phyloP scores from a whole-genome alignment of 495 filamentous ascomycete species.

The Penicillium waksmanii region DNA sequence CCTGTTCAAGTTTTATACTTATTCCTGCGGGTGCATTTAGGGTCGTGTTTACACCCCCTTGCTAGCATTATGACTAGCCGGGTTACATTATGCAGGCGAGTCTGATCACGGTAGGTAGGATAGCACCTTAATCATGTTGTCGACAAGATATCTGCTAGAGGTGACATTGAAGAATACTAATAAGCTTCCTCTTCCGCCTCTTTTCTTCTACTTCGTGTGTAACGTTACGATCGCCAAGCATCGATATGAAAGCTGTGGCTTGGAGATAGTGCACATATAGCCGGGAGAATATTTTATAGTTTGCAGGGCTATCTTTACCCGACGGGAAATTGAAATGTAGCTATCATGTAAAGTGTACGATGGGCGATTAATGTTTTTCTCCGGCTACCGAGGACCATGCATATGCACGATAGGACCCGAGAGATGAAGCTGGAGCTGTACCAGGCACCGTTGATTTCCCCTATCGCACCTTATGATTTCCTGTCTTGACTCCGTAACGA shows the following conservation, averaged over 20 bases:
- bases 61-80: background rate
- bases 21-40: background rate
- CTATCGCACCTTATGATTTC: background rate
- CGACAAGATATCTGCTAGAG: conserved; percentile 4
- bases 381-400: too few species aligned
- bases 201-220: conserved; percentile 5
- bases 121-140: conserved; percentile 3
- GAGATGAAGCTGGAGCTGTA: background rate
- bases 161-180: conserved; percentile 10
- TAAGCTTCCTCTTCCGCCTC: background rate
- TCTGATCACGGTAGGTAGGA: conserved; percentile 7
- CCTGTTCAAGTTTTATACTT: conserved; percentile 2
- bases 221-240: conserved; percentile 7
- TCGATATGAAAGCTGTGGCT: background rate
- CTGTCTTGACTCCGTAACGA: background rate
- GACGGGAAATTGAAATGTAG: too few species aligned
- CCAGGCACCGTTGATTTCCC: background rate
- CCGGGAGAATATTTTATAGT: background rate
- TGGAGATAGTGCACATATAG: background rate
- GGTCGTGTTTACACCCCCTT: conserved; percentile 4
- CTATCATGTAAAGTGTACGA: too few species aligned
- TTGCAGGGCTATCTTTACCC: background rate
- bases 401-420: too few species aligned
- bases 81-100: conserved; percentile 16
- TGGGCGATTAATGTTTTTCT: too few species aligned